Conservation (phyloP, 306 rosid genomes). For the Vicia villosa region DNA sequence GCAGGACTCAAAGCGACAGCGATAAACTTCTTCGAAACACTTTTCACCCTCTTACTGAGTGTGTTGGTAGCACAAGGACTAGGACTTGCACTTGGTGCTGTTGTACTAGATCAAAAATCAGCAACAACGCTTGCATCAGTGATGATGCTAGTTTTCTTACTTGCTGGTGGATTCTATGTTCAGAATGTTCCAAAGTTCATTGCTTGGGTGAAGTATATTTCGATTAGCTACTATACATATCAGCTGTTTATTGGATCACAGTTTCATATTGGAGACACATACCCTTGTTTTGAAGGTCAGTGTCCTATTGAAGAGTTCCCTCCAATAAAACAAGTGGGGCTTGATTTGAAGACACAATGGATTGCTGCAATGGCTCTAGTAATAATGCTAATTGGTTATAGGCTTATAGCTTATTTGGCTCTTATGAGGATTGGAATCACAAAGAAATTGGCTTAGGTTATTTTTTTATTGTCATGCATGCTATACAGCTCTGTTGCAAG, state of each 20-base stretch:
- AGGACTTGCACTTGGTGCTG: slow-evolving; percentile 73
- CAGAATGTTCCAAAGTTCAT: slow-evolving; percentile 63
- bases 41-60: slow-evolving; percentile 42
- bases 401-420: slow-evolving; percentile 65
- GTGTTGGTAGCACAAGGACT: slow-evolving; percentile 71
- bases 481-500: too few relatives aligned
- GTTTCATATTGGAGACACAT: slow-evolving; percentile 44
- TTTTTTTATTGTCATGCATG: background rate
- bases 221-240: slow-evolving; percentile 49
- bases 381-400: slow-evolving; percentile 61
- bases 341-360: slow-evolving; percentile 40
- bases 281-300: slow-evolving; percentile 44
- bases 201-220: slow-evolving; percentile 64
- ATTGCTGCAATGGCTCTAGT: slow-evolving; percentile 42
- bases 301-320: slow-evolving; percentile 54
- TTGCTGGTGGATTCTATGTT: slow-evolving; percentile 66
- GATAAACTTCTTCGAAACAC: slow-evolving; percentile 37
- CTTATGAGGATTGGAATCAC: slow-evolving; percentile 69
- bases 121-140: slow-evolving; percentile 69
- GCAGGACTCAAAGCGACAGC: slow-evolving; percentile 49
- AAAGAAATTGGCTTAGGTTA: slow-evolving; percentile 26
- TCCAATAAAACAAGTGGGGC: slow-evolving; percentile 51
- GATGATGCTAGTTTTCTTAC: slow-evolving; percentile 54
- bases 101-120: slow-evolving; percentile 53
- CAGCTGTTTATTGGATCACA: slow-evolving; percentile 65